Base-by-base conservation (phyloP, 2,329 filamentous ascomycete genomes). In the Apiospora phragmitis region DNA sequence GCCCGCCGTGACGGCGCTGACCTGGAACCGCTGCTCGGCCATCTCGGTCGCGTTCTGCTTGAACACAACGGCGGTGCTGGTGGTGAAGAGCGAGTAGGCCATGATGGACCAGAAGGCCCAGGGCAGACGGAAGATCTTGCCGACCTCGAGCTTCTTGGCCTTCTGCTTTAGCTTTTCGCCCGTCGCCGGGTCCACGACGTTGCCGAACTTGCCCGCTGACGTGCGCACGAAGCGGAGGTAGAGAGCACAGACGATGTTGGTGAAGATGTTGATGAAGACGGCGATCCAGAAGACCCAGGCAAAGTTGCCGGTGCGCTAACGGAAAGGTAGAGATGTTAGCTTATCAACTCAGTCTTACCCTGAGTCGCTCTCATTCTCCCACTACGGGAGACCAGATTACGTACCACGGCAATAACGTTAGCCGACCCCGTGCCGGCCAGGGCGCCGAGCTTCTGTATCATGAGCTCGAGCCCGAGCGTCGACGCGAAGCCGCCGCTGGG, bases 231-330 rank as follows among this genome's bases (percentile, higher is more conserved):
- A 90, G 73, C 84, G 83, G 80, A 84, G 90, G 76, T 90, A 91
- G 12, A 81, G 78, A 0, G 83, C 68, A 0, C 88, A 90, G 1
- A 84, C 82, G 0, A 85, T 75, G 69, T 91, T 91, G 11, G 89
- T 90, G 72, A 91, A 91, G 2, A 91, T 70, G 71, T 91, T 90
- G 86, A 91, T 90, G 74, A 89, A 88, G 0, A 91, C 88, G 0
- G 86, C 84, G 12, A 85, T 85, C 89, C 89, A 91, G 75, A 86
- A 91, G 0, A 87, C 87, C 87, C 88, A 91, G 68, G 85, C 85
- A 65, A 91, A 91, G 74, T 91, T 83, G 0, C 88, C 88, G 0
- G 86, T 87, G 16, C 85, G 86, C 73, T 86, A 47, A 24, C n/a
- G 12, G 4, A 74, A 16, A 73, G 35, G 8, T 8, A 68, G 62